Evolutionary conservation across 2,329 filamentous ascomycete genomes (phyloP).

Genomic region (Thielaviopsis musarum): DNA sequence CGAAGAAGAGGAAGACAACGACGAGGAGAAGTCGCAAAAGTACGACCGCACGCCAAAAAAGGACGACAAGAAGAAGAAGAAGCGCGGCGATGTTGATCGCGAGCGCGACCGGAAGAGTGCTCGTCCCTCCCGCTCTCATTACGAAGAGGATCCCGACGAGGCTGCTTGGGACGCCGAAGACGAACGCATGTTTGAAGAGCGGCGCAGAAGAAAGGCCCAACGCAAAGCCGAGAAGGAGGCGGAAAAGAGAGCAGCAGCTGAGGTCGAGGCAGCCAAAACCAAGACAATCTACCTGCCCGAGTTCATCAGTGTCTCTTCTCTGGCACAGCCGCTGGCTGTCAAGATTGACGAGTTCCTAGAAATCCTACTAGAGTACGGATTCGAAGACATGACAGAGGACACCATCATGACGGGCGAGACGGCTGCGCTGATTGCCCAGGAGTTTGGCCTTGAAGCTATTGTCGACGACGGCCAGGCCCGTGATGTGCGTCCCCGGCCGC

Average conservation of each 20-base stretch:
- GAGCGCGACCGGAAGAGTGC: neutral
- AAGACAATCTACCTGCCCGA: constrained; percentile 64
- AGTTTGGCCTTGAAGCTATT: constrained; percentile 81
- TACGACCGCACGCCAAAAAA: neutral
- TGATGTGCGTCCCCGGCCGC: constrained; percentile 57
- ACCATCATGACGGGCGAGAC: constrained; percentile 84
- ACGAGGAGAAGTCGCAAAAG: neutral
- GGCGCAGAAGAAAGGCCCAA: constrained; percentile 6
- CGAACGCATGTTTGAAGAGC: constrained; percentile 7
- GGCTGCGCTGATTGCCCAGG: constrained; percentile 73
- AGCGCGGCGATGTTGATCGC: neutral
- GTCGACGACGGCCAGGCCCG: constrained; percentile 47
- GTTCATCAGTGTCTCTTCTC: constrained; percentile 73
- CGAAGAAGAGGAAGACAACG: constrained; percentile 2
- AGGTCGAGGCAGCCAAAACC: constrained; percentile 25
- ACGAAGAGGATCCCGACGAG: constrained; percentile 6
- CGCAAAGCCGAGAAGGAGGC: constrained; percentile 11
- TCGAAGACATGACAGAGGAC: constrained; percentile 66
- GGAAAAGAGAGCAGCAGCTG: constrained; percentile 12
- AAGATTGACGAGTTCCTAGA: constrained; percentile 52
- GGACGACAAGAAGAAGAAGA: constrained; percentile 6
- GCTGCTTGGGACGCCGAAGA: constrained; percentile 8
- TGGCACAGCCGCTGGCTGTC: constrained; percentile 60
- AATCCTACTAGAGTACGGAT: constrained; percentile 73
- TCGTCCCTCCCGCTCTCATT: neutral